Percentiles rank a stretch among this genome's conserved stretches.
These are phyloP conservation scores for Seiridium cupressi DNA, from an alignment of 2,329 filamentous ascomycete genomes.

Conservation along the genomic window DNA sequence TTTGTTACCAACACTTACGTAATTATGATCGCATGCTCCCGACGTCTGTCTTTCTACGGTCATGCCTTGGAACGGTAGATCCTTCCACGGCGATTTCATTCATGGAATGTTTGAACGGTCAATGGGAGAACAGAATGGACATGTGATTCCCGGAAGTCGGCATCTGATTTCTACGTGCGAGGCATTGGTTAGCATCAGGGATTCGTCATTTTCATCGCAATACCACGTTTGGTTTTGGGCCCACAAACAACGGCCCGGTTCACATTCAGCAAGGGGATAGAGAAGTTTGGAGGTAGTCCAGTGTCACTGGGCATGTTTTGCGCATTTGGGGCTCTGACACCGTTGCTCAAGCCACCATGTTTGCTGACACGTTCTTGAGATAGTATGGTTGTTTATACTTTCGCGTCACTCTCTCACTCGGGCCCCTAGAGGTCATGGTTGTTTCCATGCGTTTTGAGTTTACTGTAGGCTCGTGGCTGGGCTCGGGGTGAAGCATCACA, in stretches of 20 bases:
- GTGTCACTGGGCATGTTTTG: background rate
- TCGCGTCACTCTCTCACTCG: slow-evolving; percentile 12
- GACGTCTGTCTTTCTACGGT: slow-evolving; percentile 25
- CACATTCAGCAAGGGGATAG: slow-evolving; percentile 7
- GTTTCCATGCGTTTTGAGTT: background rate
- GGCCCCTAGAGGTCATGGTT: slow-evolving; percentile 2
- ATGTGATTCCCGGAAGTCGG: background rate
- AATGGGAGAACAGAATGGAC: background rate
- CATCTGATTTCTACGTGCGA: background rate
- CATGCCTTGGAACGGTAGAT: slow-evolving; percentile 25
- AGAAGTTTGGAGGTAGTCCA: slow-evolving; percentile 5
- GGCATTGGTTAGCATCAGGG: slow-evolving; percentile 6
- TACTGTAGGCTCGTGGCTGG: background rate
- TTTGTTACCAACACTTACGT: background rate
- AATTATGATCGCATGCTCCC: slow-evolving; percentile 28
- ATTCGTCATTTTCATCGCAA: background rate
- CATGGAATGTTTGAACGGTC: background rate
- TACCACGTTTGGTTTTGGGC: slow-evolving; percentile 7
- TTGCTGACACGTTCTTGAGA: background rate
- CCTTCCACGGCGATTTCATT: slow-evolving; percentile 13
- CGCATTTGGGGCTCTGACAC: background rate
- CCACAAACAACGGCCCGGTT: background rate
- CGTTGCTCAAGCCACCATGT: background rate
- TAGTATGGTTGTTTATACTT: slow-evolving; percentile 8
- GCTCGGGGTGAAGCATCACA: slow-evolving; percentile 4